Evolutionary conservation across 176 grass and related monocot species (phyloP).

Genomic region (Dendrocalamus sinicus): DNA sequence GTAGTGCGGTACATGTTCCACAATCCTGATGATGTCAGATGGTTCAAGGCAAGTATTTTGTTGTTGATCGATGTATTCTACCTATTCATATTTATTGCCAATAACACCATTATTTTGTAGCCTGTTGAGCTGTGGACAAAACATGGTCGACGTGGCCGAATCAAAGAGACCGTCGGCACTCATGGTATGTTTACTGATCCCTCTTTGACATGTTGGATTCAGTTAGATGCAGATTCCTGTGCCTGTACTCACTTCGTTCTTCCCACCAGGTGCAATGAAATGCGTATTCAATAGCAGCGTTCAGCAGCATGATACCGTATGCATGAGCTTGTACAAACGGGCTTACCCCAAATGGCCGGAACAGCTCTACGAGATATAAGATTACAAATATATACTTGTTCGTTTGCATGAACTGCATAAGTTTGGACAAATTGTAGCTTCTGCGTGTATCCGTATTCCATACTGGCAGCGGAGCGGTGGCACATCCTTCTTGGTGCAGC

Average conservation of each 20-base stretch:
- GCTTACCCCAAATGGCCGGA: constrained; percentile 93
- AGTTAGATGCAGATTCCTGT: neutral
- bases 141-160: constrained; percentile 79
- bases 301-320: constrained; percentile 94
- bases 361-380: constrained; percentile 54
- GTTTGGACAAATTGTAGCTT: neutral
- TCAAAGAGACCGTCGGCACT: constrained; percentile 94
- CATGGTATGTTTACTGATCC: constrained; percentile 59
- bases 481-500: neutral
- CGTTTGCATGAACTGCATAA: neutral
- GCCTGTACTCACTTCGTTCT: neutral
- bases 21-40: constrained; percentile 82
- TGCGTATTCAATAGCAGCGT: constrained; percentile 86
- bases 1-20: constrained; percentile 96
- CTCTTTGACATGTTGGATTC: neutral
- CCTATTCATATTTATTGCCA: neutral
- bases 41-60: constrained; percentile 83
- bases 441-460: neutral
- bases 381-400: neutral
- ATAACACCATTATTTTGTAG: constrained; percentile 47
- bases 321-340: constrained; percentile 88
- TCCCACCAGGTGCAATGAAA: constrained; percentile 76
- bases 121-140: constrained; percentile 91
- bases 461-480: neutral
- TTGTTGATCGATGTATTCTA: neutral